Conservation (phyloP, 805 yeast genomes). For the Sugiyamaella americana region DNA sequence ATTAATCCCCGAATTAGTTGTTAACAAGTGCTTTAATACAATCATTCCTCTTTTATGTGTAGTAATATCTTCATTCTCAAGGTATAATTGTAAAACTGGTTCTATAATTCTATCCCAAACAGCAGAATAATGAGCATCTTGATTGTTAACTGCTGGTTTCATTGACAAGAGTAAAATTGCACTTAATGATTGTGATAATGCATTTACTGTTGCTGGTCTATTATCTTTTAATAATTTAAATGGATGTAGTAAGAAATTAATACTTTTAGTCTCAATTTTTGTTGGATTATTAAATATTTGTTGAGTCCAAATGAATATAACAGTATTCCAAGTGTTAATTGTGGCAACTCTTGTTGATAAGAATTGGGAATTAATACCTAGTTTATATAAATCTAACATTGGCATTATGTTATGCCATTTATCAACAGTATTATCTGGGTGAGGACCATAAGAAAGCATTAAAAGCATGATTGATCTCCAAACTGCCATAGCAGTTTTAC, state of each 20-base stretch:
- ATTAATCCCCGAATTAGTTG: not conserved
- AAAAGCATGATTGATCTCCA: conserved; percentile 15
- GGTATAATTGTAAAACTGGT: conserved; percentile 5
- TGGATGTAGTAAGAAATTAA: conserved; percentile 15
- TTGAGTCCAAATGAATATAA: conserved; percentile 16
- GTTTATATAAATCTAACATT: conserved; percentile 12
- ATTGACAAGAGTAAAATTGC: conserved; percentile 5
- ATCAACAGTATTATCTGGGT: conserved; percentile 11
- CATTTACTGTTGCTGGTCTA: conserved; percentile 10
- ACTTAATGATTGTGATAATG: conserved; percentile 7
- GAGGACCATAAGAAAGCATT: conserved; percentile 13
- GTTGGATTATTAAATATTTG: conserved; percentile 5
- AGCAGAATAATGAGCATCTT: conserved; percentile 1
- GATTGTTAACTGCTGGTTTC: conserved; percentile 4
- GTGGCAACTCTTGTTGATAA: conserved; percentile 15
- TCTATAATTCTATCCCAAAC: conserved; percentile 7
- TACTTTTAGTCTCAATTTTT: not conserved
- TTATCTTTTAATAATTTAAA: conserved; percentile 11
- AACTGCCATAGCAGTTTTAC: conserved; percentile 13
- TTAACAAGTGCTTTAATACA: conserved; percentile 9
- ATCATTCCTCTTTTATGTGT: conserved; percentile 3
- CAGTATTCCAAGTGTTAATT: conserved; percentile 17
- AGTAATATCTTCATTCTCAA: not conserved
- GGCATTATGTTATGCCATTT: conserved; percentile 14
- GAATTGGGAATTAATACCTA: conserved; percentile 14